These are phyloP conservation scores for Cercospora beticola DNA, from an alignment of 2,329 filamentous ascomycete genomes.

Conservation along the genomic window DNA sequence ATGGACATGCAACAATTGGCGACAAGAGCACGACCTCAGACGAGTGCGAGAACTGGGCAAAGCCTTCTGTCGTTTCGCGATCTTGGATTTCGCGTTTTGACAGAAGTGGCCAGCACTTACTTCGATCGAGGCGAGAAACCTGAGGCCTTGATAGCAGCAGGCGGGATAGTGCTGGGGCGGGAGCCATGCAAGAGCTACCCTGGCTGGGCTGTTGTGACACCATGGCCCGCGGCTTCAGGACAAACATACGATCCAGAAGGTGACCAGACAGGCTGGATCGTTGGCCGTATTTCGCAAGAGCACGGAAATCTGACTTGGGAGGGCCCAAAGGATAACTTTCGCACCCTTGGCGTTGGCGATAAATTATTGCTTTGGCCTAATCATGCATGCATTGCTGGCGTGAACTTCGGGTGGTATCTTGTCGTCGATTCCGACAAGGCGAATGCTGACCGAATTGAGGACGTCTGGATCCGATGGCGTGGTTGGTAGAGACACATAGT, in stretches of 20 bases:
- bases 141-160: slow-evolving; percentile 69
- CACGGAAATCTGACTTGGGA: slow-evolving; percentile 70
- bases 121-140: slow-evolving; percentile 54
- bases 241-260: slow-evolving; percentile 42
- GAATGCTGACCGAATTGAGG: slow-evolving; percentile 61
- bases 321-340: slow-evolving; percentile 44
- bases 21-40: slow-evolving; percentile 59
- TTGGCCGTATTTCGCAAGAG: slow-evolving; percentile 73
- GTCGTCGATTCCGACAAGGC: slow-evolving; percentile 64
- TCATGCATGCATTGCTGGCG: slow-evolving; percentile 75
- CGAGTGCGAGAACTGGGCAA: slow-evolving; percentile 30
- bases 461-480: slow-evolving; percentile 71
- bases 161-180: slow-evolving; percentile 67
- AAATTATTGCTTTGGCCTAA: slow-evolving; percentile 74
- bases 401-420: slow-evolving; percentile 70
- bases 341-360: slow-evolving; percentile 60
- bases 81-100: slow-evolving; percentile 67
- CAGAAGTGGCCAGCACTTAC: slow-evolving; percentile 70
- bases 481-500: slow-evolving; percentile 57
- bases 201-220: slow-evolving; percentile 68
- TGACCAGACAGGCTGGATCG: slow-evolving; percentile 59
- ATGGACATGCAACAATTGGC: slow-evolving; percentile 79
- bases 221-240: slow-evolving; percentile 50
- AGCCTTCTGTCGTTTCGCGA: slow-evolving; percentile 50
- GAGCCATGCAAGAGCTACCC: slow-evolving; percentile 70